Evolutionary conservation across 306 rosid genomes (phyloP), one percentile per base, ranked within the genome.

Genomic region (Gynostemma pentaphyllum): DNA sequence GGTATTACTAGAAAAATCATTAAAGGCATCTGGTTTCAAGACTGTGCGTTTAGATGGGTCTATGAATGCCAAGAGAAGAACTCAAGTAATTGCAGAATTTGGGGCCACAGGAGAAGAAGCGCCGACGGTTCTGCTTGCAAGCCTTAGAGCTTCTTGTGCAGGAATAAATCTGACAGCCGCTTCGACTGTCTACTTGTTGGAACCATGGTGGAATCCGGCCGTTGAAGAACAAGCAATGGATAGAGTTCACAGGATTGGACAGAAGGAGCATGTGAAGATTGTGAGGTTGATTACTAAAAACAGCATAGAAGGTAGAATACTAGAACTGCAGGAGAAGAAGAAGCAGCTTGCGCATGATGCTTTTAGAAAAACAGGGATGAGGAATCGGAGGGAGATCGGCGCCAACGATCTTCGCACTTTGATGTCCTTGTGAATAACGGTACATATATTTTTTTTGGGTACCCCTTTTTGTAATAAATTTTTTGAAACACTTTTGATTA

Each of bases 141-240:
- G 95, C 80, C 85, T 90, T 16, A 87, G 65, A 72, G 85, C 95
- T 29, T 74, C 95, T 56, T 81, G 94, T 59, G 62, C 90, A 13
- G 95, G 95, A 7, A 84, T 90, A 71, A 84, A 90, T 67, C 88
- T 90, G 0, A 81, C 95, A 1, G 83, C 94, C 8, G 95, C 97
- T 26, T 79, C 94, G 79, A 48, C 85, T 90, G 16, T 90, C 84
- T 79, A 74, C 87, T 30, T 90, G 16, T 77, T 87, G 72, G 97
- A 90, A 76, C 97, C 97, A 9, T 90, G 97, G 97, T 90, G 94
- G 97, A 84, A 90, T 64, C 88, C 89, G 0, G 94, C 86, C 2
- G 83, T 87, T n/a, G 97, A 90, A 75, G 95, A 84, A 66, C 97
- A 84, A 18, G 94, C 95, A 24, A 90, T 87, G 87, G 94, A 87